A percentile compares a stretch with the other conserved stretches of the same genome.
These are phyloP conservation scores for Gracilaria gracilis DNA, from an alignment of 23 red algal species.

Conservation along the genomic window DNA sequence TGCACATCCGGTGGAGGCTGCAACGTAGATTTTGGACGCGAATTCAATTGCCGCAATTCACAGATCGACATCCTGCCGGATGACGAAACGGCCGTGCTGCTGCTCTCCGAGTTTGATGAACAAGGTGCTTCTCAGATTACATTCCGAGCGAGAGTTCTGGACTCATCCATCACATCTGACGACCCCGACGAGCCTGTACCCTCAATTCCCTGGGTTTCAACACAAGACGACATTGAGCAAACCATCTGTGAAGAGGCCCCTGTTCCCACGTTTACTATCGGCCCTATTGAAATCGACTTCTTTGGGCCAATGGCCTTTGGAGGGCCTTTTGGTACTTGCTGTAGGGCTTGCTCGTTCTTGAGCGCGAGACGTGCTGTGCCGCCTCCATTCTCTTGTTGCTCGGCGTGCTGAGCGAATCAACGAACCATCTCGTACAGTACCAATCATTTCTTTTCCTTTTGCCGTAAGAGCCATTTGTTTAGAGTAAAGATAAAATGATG, in stretches of 20 bases:
- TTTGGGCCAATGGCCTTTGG: not conserved
- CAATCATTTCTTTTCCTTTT: too few species aligned
- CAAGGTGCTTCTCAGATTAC: not conserved
- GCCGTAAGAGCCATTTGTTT: too few species aligned
- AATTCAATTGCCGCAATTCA: slow-evolving; percentile 4
- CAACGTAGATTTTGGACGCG: not conserved
- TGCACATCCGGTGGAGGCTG: not conserved
- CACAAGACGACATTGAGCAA: not conserved
- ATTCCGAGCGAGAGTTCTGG: not conserved
- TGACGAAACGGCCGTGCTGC: not conserved
- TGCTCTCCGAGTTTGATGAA: slow-evolving; percentile 1
- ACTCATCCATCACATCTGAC: not conserved
- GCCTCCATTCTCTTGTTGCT: not conserved
- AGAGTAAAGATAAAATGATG: too few species aligned
- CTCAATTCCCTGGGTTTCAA: slow-evolving; percentile 3
- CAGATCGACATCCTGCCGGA: not conserved
- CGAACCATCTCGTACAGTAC: too few species aligned
- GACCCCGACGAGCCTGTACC: not conserved
- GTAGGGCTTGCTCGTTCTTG: not conserved
- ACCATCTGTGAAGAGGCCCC: not conserved
- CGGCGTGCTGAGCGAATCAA: not conserved
- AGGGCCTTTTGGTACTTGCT: slow-evolving; percentile 2
- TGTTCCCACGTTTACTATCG: not conserved
- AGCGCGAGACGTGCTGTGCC: not conserved
- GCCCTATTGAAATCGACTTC: too few species aligned